A percentile compares a stretch with the other conserved stretches of the same genome.
These are phyloP conservation scores for Sinapis alba DNA, from an alignment of 441 rosid genomes.

Conservation along the genomic window DNA sequence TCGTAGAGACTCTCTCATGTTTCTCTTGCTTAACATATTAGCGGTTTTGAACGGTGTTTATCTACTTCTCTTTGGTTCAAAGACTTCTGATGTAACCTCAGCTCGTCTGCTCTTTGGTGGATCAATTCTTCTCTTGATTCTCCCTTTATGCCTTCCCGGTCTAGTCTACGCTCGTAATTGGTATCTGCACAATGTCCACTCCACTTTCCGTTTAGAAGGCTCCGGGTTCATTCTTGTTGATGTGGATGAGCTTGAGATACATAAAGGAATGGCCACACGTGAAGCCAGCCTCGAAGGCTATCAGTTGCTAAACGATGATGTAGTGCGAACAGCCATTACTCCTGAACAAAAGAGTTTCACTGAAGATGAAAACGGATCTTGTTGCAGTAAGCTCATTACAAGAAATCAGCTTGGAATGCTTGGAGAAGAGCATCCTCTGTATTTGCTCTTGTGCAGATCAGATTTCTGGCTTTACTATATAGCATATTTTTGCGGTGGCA, in stretches of 20 bases:
- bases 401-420: constrained; percentile 67
- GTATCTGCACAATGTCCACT: constrained; percentile 66
- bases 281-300: constrained; percentile 47
- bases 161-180: constrained; percentile 73
- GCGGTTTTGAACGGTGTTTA: constrained; percentile 79
- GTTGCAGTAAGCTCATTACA: constrained; percentile 52
- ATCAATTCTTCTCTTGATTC: constrained; percentile 68
- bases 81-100: constrained; percentile 34
- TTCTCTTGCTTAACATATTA: constrained; percentile 67
- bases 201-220: constrained; percentile 63
- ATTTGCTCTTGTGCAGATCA: constrained; percentile 63
- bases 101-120: constrained; percentile 70
- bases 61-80: constrained; percentile 70
- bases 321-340: constrained; percentile 5
- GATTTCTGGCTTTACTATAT: constrained; percentile 93
- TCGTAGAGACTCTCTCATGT: constrained; percentile 70
- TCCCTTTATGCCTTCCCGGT: constrained; percentile 84
- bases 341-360: constrained; percentile 37
- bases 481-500: constrained; percentile 88
- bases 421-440: constrained; percentile 75
- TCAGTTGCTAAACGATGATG: constrained; percentile 39
- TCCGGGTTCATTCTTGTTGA: constrained; percentile 81
- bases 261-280: constrained; percentile 58
- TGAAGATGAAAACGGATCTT: constrained; percentile 44
- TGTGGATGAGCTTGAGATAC: constrained; percentile 80